Conservation (phyloP, 768 basidiomycete genomes). For the Tricholoma bakamatsutake region DNA sequence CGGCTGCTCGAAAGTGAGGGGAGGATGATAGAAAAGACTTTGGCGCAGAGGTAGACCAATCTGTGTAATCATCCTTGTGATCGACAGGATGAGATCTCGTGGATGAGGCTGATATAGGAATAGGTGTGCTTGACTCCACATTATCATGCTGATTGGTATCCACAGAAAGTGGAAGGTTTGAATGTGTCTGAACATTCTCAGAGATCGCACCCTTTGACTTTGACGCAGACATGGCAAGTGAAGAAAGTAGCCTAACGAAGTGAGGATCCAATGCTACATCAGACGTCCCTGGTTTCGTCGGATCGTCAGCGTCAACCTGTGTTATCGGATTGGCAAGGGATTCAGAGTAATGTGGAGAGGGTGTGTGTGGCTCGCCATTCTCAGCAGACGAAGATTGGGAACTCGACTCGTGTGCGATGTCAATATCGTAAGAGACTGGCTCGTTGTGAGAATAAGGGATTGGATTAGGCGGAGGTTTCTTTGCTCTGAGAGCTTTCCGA, state of each 20-base stretch:
- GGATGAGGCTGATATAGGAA: slow-evolving; percentile 17
- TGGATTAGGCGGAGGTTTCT: slow-evolving; percentile 13
- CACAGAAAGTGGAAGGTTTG: slow-evolving; percentile 8
- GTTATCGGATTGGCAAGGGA: slow-evolving; percentile 27
- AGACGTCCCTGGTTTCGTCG: slow-evolving; percentile 20
- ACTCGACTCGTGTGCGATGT: slow-evolving; percentile 54
- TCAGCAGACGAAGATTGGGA: slow-evolving; percentile 60
- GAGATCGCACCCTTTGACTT: slow-evolving; percentile 13
- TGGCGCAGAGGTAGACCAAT: slow-evolving; percentile 19
- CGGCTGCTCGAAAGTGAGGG: not conserved
- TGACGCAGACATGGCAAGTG: slow-evolving; percentile 51
- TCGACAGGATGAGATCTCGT: not conserved
- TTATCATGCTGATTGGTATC: slow-evolving; percentile 6
- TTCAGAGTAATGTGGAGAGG: slow-evolving; percentile 53
- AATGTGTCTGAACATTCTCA: slow-evolving; percentile 2
- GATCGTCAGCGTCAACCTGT: slow-evolving; percentile 28
- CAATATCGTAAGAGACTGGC: slow-evolving; percentile 1
- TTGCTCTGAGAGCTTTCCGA: slow-evolving; percentile 29
- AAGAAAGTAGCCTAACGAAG: slow-evolving; percentile 60
- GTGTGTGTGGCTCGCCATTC: slow-evolving; percentile 56
- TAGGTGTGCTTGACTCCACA: slow-evolving; percentile 15
- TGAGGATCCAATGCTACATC: slow-evolving; percentile 54
- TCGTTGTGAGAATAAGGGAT: slow-evolving; percentile 10
- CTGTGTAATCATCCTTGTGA: slow-evolving; percentile 9
- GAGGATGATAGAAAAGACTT: not conserved